These are phyloP conservation scores for Beauveria australis DNA, from an alignment of 2,329 filamentous ascomycete genomes.

Conservation along the genomic window DNA sequence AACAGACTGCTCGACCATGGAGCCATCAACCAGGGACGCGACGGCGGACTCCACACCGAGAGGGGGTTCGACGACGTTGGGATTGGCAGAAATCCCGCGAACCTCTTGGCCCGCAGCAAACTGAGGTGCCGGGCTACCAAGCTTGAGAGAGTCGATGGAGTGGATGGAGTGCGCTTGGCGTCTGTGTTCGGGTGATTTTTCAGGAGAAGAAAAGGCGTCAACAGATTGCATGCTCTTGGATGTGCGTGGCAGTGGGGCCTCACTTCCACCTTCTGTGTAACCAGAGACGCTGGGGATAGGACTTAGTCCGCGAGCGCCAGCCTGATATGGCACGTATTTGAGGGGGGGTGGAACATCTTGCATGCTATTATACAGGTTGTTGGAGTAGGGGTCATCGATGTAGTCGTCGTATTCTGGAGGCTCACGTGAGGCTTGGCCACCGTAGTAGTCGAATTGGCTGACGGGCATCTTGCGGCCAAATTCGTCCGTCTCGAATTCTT, in stretches of 20 bases:
- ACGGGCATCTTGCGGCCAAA: constrained; percentile 33
- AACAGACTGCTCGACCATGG: constrained; percentile 58
- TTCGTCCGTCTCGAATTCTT: constrained; percentile 41
- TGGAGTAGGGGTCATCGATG: constrained; percentile 32
- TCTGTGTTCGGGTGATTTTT: constrained; percentile 38
- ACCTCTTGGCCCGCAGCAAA: constrained; percentile 62
- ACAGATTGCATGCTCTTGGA: constrained; percentile 41
- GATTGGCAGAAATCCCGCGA: constrained; percentile 61
- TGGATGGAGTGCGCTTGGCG: constrained; percentile 27
- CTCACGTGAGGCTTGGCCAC: constrained; percentile 19
- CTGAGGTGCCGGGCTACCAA: constrained; percentile 36
- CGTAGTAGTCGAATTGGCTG: constrained; percentile 32
- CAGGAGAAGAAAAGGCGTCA: constrained; percentile 55
- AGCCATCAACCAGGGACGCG: constrained; percentile 76
- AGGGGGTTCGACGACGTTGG: constrained; percentile 65
- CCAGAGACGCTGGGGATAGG: constrained; percentile 91
- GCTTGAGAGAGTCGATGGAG: constrained; percentile 24
- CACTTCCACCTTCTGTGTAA: constrained; percentile 62
- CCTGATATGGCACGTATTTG: constrained; percentile 60
- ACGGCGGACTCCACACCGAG: constrained; percentile 80
- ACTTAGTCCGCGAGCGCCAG: constrained; percentile 65
- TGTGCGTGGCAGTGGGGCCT: constrained; percentile 48
- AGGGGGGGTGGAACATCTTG: constrained; percentile 57
- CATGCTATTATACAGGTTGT: constrained; percentile 46
- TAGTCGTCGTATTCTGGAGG: constrained; percentile 28